Base-by-base conservation (phyloP, 2,329 filamentous ascomycete genomes). In the Colletotrichum sp. region DNA sequence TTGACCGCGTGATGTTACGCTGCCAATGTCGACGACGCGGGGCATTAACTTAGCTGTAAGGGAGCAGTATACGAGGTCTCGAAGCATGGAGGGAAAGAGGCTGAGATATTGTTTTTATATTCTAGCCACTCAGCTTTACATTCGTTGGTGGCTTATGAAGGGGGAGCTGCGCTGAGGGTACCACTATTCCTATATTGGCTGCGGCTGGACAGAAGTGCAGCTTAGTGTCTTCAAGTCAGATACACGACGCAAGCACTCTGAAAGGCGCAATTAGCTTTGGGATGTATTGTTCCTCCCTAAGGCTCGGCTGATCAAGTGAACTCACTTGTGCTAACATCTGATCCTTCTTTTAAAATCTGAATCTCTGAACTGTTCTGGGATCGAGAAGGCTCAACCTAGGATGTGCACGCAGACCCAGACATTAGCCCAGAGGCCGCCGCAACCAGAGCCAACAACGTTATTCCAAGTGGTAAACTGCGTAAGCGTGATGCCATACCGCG, bases 151-250 rank as follows among this genome's bases (percentile, higher is more conserved):
- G 11, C n/a, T 52, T 13, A 13, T 22, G 11, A 22, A 22, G 44
- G 6, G 44, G n/a, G n/a, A 48, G n/a, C 44, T 22, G 4, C 2
- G 6, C 44, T 52, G 44, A 22, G 6, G 0, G 11, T 6, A 52
- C n/a, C n/a, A 52, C 44, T 4, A 52, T 8, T 22, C 11, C 44
- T 8, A 8, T 1, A 0, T 3, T 8, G 12, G 44, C 44, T 52
- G 44, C 44, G n/a, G n/a, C 44, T 22, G 11, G 0, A 48, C 6
- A 7, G 0, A 22, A 0, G 0, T 13, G 44, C n/a, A 52, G 3
- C n/a, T 52, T 0, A 22, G n/a, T 52, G 44, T 52, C n/a, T 52
- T 22, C 44, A 52, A 52, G 11, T n/a, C 44, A 22, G 12, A 22
- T 52, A 52, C n/a, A 52, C n/a, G n/a, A 12, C 44, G 44, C 16